Percentiles rank a stretch among this genome's conserved stretches.
These are phyloP conservation scores for Coniochaeta pulveracea DNA, from an alignment of 2,329 filamentous ascomycete genomes.

Conservation along the genomic window DNA sequence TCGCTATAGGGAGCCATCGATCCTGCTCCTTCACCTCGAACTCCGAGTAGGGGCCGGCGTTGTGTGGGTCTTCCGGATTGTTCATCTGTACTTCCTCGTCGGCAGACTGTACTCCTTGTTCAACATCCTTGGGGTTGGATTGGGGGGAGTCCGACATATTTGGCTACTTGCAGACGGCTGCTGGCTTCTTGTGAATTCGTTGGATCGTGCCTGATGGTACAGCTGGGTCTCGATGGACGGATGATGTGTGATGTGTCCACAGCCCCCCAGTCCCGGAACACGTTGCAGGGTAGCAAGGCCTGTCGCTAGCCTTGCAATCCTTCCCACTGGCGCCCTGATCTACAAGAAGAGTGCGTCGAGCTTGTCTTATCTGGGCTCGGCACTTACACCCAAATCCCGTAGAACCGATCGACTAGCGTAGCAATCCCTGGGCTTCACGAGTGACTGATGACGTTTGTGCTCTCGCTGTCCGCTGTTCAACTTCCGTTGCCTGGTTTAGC, in stretches of 20 bases:
- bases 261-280: slow-evolving; percentile 51
- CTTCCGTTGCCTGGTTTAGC: no score
- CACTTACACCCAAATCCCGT: no score
- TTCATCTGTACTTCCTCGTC: slow-evolving; percentile 95
- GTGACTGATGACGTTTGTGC: no score
- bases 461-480: neutral
- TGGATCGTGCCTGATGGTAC: slow-evolving; percentile 43
- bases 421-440: no score
- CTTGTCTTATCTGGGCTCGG: no score
- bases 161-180: slow-evolving; percentile 59
- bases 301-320: slow-evolving; percentile 40
- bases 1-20: slow-evolving; percentile 98
- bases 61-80: slow-evolving; percentile 69
- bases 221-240: slow-evolving; percentile 33
- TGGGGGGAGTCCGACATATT: slow-evolving; percentile 84
- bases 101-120: slow-evolving; percentile 84
- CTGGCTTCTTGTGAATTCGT: slow-evolving; percentile 49
- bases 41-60: slow-evolving; percentile 68
- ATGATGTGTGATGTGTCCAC: no score
- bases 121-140: slow-evolving; percentile 91
- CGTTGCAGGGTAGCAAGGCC: slow-evolving; percentile 46
- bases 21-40: slow-evolving; percentile 99
- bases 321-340: slow-evolving; percentile 31
- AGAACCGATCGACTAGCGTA: no score
- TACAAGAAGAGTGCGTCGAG: slow-evolving; percentile 42